Evolutionary conservation across 495 filamentous ascomycete genomes (phyloP), one percentile per base, ranked within the genome.

Genomic region (Daldinia caldariorum): DNA sequence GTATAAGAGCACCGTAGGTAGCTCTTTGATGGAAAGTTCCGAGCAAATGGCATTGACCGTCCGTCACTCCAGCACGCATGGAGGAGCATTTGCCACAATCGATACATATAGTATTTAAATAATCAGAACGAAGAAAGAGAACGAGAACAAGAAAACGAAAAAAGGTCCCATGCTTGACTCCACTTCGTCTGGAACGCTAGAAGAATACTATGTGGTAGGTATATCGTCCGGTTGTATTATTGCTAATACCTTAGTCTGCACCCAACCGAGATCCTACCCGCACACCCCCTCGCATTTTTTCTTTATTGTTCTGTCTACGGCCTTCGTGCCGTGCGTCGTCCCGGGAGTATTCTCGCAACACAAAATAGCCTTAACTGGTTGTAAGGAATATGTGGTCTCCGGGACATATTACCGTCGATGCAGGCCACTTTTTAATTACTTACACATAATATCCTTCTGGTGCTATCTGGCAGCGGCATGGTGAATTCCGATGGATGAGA

Each of bases 161-260:
- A 34, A 60, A 64, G 16, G 22, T 35, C 43, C 9, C 53, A 57
- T 49, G 43, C 50, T 51, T 26, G 35, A 35, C 63, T 68, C 70
- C 70, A 69, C 61, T 69, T 69, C 61, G 41, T 61, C 62, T 69
- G 66, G 66, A 73, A 73, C 70, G 56, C 32, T 65, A 69, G 61
- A 47, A 32, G 54, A 55, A 26, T 57, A n/a, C n/a, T n/a, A n/a
- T n/a, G n/a, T n/a, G n/a, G n/a, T n/a, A n/a, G n/a, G n/a, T n/a
- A 32, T 51, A 58, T 62, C 51, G 34, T 49, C 67, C 71, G 71
- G 67, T 62, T 70, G 67, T 73, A 73, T 73, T 73, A 73, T 73
- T 73, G 66, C 56, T 68, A 68, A 68, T 68, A 58, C 61, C 64
- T 68, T 68, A 65, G 35, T 63, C 37, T 50, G 43, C 31, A 34